Conservation (phyloP, 1,139 yeast species). For the Debaryomyces nepalensis region DNA sequence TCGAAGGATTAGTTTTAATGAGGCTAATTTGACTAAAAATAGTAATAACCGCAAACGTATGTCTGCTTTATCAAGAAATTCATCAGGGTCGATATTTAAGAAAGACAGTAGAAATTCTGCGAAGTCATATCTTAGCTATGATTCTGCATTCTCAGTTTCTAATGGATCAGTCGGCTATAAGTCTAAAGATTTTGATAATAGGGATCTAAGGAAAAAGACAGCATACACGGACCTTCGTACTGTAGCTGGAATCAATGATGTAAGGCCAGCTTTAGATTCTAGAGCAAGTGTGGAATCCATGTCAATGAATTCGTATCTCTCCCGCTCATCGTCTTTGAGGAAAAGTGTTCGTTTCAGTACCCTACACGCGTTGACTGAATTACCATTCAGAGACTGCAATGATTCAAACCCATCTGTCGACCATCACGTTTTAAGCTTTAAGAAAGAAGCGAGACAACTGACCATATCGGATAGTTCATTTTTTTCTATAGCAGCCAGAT, state of each 20-base stretch:
- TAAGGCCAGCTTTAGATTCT: constrained; percentile 28
- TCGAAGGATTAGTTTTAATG: constrained; percentile 35
- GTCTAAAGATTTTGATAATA: constrained; percentile 20
- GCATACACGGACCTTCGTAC: constrained; percentile 44
- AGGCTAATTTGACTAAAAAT: constrained; percentile 19
- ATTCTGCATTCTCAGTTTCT: constrained; percentile 53
- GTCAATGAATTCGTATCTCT: constrained; percentile 29
- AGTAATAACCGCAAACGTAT: constrained; percentile 21
- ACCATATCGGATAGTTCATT: constrained; percentile 43
- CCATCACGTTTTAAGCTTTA: constrained; percentile 1
- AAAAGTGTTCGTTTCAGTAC: constrained; percentile 45
- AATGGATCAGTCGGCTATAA: constrained; percentile 26
- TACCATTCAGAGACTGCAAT: constrained; percentile 39
- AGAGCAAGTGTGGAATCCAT: constrained; percentile 27
- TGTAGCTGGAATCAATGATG: constrained; percentile 25
- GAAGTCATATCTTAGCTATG: constrained; percentile 59
- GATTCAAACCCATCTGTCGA: constrained; percentile 20
- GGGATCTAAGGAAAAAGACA: constrained; percentile 40
- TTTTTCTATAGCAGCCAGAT: constrained; percentile 38
- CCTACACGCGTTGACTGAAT: constrained; percentile 45
- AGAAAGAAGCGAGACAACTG: constrained; percentile 27
- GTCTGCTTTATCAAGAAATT: constrained; percentile 27
- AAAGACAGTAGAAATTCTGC: constrained; percentile 36
- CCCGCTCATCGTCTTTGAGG: constrained; percentile 32
- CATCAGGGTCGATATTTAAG: constrained; percentile 34